Conservation (phyloP, 2,329 filamentous ascomycete species). For the Monosporascus sp. region DNA sequence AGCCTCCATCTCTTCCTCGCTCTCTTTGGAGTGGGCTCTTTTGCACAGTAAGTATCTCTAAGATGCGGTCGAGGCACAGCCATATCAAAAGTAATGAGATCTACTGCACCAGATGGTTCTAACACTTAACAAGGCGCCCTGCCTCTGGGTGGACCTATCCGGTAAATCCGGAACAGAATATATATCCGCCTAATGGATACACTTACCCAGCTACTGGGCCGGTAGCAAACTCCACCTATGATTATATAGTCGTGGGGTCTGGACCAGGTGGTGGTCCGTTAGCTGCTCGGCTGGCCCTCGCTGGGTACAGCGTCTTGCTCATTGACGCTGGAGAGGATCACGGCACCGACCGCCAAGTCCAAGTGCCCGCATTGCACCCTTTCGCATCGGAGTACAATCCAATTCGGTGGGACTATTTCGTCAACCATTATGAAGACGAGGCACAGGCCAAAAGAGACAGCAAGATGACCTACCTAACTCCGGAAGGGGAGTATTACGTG, state of each 20-base stretch:
- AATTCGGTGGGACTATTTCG: constrained; percentile 59
- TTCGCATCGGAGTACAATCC: constrained; percentile 50
- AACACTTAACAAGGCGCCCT: too few relatives aligned
- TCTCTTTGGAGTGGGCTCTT: too few relatives aligned
- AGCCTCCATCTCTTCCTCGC: too few relatives aligned
- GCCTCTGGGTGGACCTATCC: too few relatives aligned
- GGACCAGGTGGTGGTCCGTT: not conserved
- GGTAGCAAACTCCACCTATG: not conserved
- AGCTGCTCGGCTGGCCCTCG: not conserved
- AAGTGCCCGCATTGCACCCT: constrained; percentile 49
- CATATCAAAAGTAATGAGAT: too few relatives aligned
- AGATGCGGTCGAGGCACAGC: too few relatives aligned
- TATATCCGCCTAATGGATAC: not conserved
- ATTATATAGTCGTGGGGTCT: not conserved
- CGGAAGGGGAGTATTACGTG: constrained; percentile 46
- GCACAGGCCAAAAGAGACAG: constrained; percentile 48
- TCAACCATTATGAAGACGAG: constrained; percentile 55
- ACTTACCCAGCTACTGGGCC: not conserved
- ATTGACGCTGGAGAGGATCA: constrained; percentile 58
- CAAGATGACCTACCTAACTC: constrained; percentile 54
- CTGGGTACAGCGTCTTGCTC: constrained; percentile 36
- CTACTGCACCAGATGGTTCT: too few relatives aligned
- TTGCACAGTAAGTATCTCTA: too few relatives aligned
- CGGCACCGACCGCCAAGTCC: constrained; percentile 42
- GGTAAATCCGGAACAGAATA: not conserved